These are phyloP conservation scores for Neopestalotiopsis sp. DNA, from an alignment of 2,329 filamentous ascomycete genomes.

Conservation along the genomic window DNA sequence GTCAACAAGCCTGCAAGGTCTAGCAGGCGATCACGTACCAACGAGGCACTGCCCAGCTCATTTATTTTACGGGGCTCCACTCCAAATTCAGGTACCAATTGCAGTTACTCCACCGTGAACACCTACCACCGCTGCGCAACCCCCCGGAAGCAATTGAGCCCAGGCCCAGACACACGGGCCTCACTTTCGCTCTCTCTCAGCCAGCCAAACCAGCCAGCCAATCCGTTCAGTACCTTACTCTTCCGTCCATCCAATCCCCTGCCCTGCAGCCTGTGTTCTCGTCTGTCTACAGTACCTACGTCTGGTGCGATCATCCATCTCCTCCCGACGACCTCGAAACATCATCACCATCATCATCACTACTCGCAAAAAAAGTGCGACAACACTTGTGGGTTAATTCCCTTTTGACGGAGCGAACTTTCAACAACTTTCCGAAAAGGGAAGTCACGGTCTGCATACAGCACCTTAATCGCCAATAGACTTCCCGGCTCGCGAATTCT, in stretches of 20 bases:
- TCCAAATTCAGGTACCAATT: conserved; percentile 10
- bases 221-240: not conserved
- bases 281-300: not conserved
- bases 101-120: not conserved
- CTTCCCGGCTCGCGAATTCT: conserved; percentile 6
- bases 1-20: not conserved
- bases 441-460: not conserved
- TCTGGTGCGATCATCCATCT: not conserved
- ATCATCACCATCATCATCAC: not conserved
- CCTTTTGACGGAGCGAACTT: not conserved
- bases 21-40: conserved; percentile 6
- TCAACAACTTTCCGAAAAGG: not conserved
- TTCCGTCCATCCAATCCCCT: not conserved
- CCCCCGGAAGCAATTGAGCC: not conserved
- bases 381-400: not conserved
- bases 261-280: not conserved
- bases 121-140: not conserved
- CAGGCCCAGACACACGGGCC: conserved; percentile 17
- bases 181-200: not conserved
- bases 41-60: conserved; percentile 2
- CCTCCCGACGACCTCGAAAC: not conserved
- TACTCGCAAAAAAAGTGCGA: not conserved
- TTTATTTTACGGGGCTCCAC: conserved; percentile 1
- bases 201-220: not conserved
- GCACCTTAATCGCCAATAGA: conserved; percentile 10